Base-by-base conservation (phyloP, 345 rosid genomes). In the Gossypioides kirkii region DNA sequence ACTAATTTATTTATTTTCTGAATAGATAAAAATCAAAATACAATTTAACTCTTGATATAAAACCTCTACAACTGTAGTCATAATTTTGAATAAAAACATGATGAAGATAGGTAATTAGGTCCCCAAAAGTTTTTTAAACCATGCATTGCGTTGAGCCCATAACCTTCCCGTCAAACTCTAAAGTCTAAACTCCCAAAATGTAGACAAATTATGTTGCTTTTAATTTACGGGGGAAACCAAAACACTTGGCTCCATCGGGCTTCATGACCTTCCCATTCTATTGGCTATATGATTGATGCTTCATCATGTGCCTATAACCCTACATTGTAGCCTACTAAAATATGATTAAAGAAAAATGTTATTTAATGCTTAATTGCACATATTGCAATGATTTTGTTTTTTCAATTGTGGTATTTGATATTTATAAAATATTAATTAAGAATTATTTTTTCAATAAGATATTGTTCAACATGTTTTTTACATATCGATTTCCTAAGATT, bases 301-400 rank as follows among this genome's bases (percentile, higher is more conserved):
- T 53, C 77, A 72, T 64, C 66, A 75, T 78, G 75, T 23, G 47
- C 67, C 84, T 78, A 72, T 26, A 45, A 7, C 12, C 71, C 78
- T 77, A 47, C 45, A 42, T 8, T 10, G 46, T 56, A 45, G 14
- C 41, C 70, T 66, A 66, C 20, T 49, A 22, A n/a, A n/a, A n/a
- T n/a, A n/a, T n/a, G n/a, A n/a, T n/a, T n/a, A n/a, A n/a, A n/a
- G n/a, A n/a, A n/a, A n/a, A n/a, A n/a, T n/a, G n/a, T n/a, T n/a
- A n/a, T n/a, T n/a, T n/a, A n/a, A n/a, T n/a, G n/a, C n/a, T n/a
- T n/a, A n/a, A n/a, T n/a, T n/a, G n/a, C n/a, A n/a, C n/a, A n/a
- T n/a, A n/a, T n/a, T n/a, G n/a, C n/a, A n/a, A n/a, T n/a, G n/a
- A n/a, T n/a, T n/a, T n/a, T n/a, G n/a, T n/a, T n/a, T n/a, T n/a